A percentile compares a stretch with the other conserved stretches of the same genome.
Evolutionary conservation across 129 eudicot species (phyloP).

Genomic region (Apium graveolens): DNA sequence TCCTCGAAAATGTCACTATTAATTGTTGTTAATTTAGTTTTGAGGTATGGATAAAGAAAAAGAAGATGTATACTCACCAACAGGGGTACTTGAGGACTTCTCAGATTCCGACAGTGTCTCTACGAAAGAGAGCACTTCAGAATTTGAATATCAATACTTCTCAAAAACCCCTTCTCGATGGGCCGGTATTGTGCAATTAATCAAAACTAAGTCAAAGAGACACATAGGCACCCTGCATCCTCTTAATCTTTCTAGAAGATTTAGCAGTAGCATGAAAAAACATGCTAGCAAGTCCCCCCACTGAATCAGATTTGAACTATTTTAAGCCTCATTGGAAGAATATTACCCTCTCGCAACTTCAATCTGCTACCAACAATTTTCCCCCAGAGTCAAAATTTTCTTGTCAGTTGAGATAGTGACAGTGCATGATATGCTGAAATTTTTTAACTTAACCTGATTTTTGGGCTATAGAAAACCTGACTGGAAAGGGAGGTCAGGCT

Average conservation of each 20-base stretch:
- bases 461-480: constrained; percentile 46
- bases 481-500: constrained; percentile 96
- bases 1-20: background rate
- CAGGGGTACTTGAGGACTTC: constrained; percentile 74
- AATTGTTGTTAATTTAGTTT: constrained; percentile 13
- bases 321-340: too few species aligned
- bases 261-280: too few species aligned
- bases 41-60: too few species aligned
- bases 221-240: too few species aligned
- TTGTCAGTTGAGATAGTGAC: background rate
- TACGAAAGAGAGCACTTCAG: constrained; percentile 58
- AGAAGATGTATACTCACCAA: constrained; percentile 54
- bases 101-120: constrained; percentile 63
- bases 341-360: too few species aligned
- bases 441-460: background rate
- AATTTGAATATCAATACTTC: too few species aligned
- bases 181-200: too few species aligned
- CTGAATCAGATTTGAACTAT: too few species aligned
- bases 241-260: too few species aligned
- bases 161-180: too few species aligned
- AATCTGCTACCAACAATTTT: constrained; percentile 61
- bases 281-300: too few species aligned
- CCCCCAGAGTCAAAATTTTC: constrained; percentile 40
- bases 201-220: too few species aligned
- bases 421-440: background rate